Conservation (phyloP, 805 yeast species). For the Kazachstania kunashirensis region DNA sequence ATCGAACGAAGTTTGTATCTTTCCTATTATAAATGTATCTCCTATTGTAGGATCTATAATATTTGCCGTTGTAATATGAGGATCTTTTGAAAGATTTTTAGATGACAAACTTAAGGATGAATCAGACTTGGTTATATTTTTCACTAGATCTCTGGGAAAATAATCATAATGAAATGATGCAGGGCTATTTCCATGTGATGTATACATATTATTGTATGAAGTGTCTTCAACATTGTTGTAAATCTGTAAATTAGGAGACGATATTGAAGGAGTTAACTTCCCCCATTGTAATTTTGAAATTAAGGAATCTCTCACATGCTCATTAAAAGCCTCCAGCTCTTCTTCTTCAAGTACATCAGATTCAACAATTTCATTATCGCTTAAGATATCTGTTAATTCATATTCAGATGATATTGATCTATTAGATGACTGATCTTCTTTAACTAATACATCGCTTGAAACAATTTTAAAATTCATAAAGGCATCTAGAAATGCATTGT, state of each 20-base stretch:
- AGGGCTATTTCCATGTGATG: slow-evolving; percentile 7
- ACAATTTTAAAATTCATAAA: slow-evolving; percentile 2
- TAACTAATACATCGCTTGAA: background rate
- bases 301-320: slow-evolving; percentile 11
- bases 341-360: slow-evolving; percentile 5
- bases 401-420: no score
- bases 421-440: background rate
- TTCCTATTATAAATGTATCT: slow-evolving; percentile 11
- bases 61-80: background rate
- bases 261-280: slow-evolving; percentile 10
- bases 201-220: slow-evolving; percentile 11
- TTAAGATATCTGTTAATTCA: background rate
- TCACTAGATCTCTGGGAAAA: slow-evolving; percentile 16
- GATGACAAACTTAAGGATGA: background rate
- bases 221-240: slow-evolving; percentile 13
- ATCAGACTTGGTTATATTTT: slow-evolving; percentile 4
- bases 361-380: background rate
- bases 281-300: slow-evolving; percentile 14
- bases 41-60: slow-evolving; percentile 18
- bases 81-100: background rate
- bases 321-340: slow-evolving; percentile 6
- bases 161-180: slow-evolving; percentile 12
- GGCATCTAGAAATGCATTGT: slow-evolving; percentile 3
- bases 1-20: slow-evolving; percentile 19
- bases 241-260: slow-evolving; percentile 13